These are phyloP conservation scores for Cladophialophora carrionii DNA, from an alignment of 2,329 filamentous ascomycete genomes.

Conservation along the genomic window DNA sequence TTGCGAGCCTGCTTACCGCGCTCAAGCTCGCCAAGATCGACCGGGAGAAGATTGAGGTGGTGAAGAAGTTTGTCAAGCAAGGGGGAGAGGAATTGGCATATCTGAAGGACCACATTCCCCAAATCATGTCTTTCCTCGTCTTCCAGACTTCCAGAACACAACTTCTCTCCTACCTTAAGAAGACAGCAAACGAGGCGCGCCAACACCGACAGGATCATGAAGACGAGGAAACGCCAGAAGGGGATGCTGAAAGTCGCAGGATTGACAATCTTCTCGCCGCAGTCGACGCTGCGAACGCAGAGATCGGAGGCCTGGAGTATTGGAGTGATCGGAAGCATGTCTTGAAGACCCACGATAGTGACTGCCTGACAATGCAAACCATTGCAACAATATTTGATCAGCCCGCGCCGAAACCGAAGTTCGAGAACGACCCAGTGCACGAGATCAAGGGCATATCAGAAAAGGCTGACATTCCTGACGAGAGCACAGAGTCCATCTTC, in stretches of 20 bases:
- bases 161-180: slow-evolving; percentile 70
- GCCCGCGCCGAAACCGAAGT: slow-evolving; percentile 22
- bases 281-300: slow-evolving; percentile 74
- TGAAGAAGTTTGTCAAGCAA: slow-evolving; percentile 79
- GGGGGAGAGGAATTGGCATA: slow-evolving; percentile 75
- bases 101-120: slow-evolving; percentile 75
- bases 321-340: slow-evolving; percentile 70
- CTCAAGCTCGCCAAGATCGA: slow-evolving; percentile 77
- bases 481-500: slow-evolving; percentile 24
- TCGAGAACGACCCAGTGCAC: slow-evolving; percentile 35
- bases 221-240: slow-evolving; percentile 47
- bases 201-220: slow-evolving; percentile 55
- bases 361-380: slow-evolving; percentile 25
- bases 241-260: slow-evolving; percentile 53
- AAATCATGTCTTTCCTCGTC: slow-evolving; percentile 82
- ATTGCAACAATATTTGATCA: slow-evolving; percentile 34
- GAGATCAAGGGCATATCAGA: slow-evolving; percentile 67
- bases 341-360: slow-evolving; percentile 34
- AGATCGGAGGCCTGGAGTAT: slow-evolving; percentile 79
- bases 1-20: slow-evolving; percentile 68
- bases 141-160: slow-evolving; percentile 86
- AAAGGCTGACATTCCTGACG: slow-evolving; percentile 47
- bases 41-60: slow-evolving; percentile 83
- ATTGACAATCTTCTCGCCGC: slow-evolving; percentile 74
- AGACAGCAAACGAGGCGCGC: slow-evolving; percentile 61